Base-by-base conservation (phyloP, 352 stramenopile genomes). In the Proteromonas lacertae region DNA sequence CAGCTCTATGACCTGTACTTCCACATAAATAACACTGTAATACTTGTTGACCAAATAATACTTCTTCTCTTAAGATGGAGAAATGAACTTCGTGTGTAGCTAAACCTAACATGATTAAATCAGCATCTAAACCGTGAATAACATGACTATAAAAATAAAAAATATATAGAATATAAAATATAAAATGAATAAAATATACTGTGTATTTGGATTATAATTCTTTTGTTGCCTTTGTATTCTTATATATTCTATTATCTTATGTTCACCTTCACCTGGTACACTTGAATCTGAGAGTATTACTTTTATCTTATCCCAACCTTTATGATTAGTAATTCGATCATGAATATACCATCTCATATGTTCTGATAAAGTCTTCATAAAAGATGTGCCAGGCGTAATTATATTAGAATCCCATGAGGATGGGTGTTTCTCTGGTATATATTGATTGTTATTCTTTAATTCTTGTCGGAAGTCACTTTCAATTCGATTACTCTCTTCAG, bases 41-140 rank as follows among this genome's bases (percentile, higher is more conserved):
- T 26, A 47, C 40, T 12, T 29, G 13, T 14, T 13, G 18, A 14
- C 66, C n/a, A 10, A 17, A 22, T 2, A 47, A 25, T 29, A 83
- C 62, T 54, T 91, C 69, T 53, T 97, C 82, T 25, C 87, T 57
- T 25, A 96, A 53, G 40, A 99, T 89, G 16, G 81, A 92, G 61
- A 99, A 99, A 42, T 93, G 72, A 10, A 73, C 62, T 57, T 99
- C 87, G 46, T 99, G 87, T 1, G 82, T 96, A 5, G 81, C 84
- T 14, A 99, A 58, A 1, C 68, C 79, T 35, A 99, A 60, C 87
- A 99, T 97, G 59, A 99, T 97, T 2, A 99, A 61, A 66, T 99
- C 87, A 22, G 87, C 87, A n/a, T n/a, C n/a, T n/a, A n/a, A n/a
- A n/a, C n/a, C n/a, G n/a, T n/a, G n/a, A n/a, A n/a, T n/a, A n/a